phyloP scores from a whole-genome alignment of 768 basidiomycete genomes.

The Phlebiopsis gigantea region DNA sequence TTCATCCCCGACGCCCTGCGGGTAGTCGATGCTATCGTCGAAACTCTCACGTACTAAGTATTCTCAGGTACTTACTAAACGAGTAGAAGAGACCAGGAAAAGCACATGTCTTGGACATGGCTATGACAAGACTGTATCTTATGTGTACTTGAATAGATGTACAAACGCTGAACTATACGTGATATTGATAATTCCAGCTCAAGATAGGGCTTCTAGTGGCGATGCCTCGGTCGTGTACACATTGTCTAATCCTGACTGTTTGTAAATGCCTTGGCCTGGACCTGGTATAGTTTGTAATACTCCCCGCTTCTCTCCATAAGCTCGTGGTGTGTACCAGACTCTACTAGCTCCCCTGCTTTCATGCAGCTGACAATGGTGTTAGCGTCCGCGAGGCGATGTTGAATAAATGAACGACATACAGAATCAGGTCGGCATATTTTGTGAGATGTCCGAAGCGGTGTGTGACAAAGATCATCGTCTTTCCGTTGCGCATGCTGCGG shows the following conservation, averaged over 20 bases:
- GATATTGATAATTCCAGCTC: background rate
- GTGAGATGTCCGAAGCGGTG: conserved; percentile 50
- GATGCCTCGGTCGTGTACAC: too few species aligned
- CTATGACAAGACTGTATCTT: background rate
- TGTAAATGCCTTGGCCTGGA: conserved; percentile 16
- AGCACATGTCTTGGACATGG: too few species aligned
- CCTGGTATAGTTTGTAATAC: conserved; percentile 27
- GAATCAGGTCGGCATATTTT: conserved; percentile 41
- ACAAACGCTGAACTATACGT: background rate
- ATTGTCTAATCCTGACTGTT: background rate
- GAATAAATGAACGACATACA: conserved; percentile 33
- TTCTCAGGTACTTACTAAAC: too few species aligned
- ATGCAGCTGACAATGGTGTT: conserved; percentile 23
- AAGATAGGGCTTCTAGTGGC: too few species aligned
- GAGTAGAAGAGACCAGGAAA: background rate
- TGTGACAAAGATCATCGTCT: conserved; percentile 52
- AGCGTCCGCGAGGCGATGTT: background rate
- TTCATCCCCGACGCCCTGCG: conserved; percentile 85
- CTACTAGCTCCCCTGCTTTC: conserved; percentile 28
- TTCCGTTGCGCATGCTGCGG: conserved; percentile 33
- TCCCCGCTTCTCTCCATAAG: conserved; percentile 26
- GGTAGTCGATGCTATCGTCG: conserved; percentile 76
- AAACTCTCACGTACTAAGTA: conserved; percentile 74
- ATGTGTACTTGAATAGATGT: background rate
- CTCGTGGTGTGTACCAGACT: conserved; percentile 29